Percentiles rank a stretch among this genome's conserved stretches.
Evolutionary conservation across 2,329 filamentous ascomycete species (phyloP).

Genomic region (Fusarium nodosum): DNA sequence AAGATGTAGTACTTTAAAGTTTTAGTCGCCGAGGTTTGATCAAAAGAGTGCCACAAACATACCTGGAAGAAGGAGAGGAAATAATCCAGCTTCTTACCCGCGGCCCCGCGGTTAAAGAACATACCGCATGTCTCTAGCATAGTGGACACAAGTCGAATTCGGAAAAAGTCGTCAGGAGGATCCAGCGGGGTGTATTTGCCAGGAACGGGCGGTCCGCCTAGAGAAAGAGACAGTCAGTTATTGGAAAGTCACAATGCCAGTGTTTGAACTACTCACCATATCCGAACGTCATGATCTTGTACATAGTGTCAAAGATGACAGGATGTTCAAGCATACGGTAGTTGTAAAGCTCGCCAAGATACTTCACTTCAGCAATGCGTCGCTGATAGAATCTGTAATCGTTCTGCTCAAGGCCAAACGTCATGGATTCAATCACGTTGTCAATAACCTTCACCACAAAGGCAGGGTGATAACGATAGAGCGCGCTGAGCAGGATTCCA

Average conservation of each 20-base stretch:
- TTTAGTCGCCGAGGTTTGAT: constrained; percentile 10
- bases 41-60: not conserved
- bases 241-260: not conserved
- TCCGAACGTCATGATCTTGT: constrained; percentile 93
- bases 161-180: constrained; percentile 93
- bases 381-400: constrained; percentile 98
- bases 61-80: constrained; percentile 96
- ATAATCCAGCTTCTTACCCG: constrained; percentile 97
- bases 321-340: constrained; percentile 97
- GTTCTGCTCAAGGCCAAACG: constrained; percentile 90
- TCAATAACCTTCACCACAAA: constrained; percentile 95
- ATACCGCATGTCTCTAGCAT: constrained; percentile 95
- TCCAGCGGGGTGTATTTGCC: constrained; percentile 84
- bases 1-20: constrained; percentile 84
- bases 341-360: constrained; percentile 95
- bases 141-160: constrained; percentile 89
- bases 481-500: constrained; percentile 86
- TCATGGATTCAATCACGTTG: constrained; percentile 88
- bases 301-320: constrained; percentile 94
- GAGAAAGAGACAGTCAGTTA: constrained; percentile 27
- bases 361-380: constrained; percentile 94
- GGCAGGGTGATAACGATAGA: constrained; percentile 91
- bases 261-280: constrained; percentile 68
- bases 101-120: constrained; percentile 93
- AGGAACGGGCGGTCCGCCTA: constrained; percentile 83